Percentiles rank a stretch among this genome's conserved stretches.
These are phyloP conservation scores for Fusarium verrucosum DNA, from an alignment of 2,329 filamentous ascomycete genomes.

Conservation along the genomic window DNA sequence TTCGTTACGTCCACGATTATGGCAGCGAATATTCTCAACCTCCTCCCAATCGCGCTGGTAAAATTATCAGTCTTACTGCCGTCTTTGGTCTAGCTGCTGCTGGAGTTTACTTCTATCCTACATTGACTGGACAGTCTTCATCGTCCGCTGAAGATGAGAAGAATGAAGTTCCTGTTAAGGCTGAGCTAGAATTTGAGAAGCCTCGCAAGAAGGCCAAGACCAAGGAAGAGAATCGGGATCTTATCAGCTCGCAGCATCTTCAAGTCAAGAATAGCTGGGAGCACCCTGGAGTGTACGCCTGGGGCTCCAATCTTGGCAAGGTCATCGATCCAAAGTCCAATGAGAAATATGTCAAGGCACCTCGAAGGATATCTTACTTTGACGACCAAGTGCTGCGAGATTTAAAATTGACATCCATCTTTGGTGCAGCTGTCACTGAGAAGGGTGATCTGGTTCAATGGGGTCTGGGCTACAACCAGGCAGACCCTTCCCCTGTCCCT, in stretches of 20 bases:
- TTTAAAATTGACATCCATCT: slow-evolving; percentile 82
- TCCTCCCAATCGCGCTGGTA: slow-evolving; percentile 42
- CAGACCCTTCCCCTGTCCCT: slow-evolving; percentile 68
- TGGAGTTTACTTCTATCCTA: slow-evolving; percentile 52
- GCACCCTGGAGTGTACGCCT: slow-evolving; percentile 89
- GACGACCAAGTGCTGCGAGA: slow-evolving; percentile 86
- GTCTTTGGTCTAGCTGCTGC: slow-evolving; percentile 53
- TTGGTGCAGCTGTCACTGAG: slow-evolving; percentile 88
- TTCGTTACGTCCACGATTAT: slow-evolving; percentile 44
- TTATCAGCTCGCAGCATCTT: slow-evolving; percentile 84
- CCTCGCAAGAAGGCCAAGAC: slow-evolving; percentile 65
- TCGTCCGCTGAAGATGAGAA: slow-evolving; percentile 28
- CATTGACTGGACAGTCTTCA: slow-evolving; percentile 44
- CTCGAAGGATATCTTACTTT: slow-evolving; percentile 81
- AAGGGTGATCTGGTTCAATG: slow-evolving; percentile 91
- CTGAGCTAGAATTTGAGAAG: slow-evolving; percentile 74
- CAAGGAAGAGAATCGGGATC: slow-evolving; percentile 76
- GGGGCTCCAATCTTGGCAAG: slow-evolving; percentile 86
- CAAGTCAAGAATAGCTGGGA: slow-evolving; percentile 86
- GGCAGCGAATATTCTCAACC: slow-evolving; percentile 38
- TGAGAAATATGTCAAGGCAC: slow-evolving; percentile 80
- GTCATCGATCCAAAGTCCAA: slow-evolving; percentile 87
- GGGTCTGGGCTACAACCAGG: slow-evolving; percentile 79
- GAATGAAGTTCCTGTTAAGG: slow-evolving; percentile 46
- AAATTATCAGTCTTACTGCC: slow-evolving; percentile 45